Evolutionary conservation across 2,329 filamentous ascomycete genomes (phyloP).

Genomic region (Rutstroemia sydowiana): DNA sequence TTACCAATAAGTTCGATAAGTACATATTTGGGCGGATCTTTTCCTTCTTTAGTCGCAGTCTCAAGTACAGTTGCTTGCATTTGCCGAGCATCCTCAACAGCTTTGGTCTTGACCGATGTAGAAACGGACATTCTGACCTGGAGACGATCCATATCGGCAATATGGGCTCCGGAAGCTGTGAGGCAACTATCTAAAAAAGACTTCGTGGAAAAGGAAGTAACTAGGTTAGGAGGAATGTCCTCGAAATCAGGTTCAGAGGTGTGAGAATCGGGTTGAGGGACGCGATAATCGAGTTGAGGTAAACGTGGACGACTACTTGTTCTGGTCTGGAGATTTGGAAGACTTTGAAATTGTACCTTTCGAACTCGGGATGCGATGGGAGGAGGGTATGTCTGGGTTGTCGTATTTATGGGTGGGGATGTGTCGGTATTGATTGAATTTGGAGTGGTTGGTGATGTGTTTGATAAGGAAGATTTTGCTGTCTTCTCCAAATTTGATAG

Average conservation of each 20-base stretch:
- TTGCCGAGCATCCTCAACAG: slow-evolving; percentile 59
- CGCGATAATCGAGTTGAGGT: too few relatives aligned
- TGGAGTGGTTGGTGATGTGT: too few relatives aligned
- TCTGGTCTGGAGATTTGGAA: too few relatives aligned
- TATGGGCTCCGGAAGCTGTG: slow-evolving; percentile 5
- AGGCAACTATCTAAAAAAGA: slow-evolving; percentile 9
- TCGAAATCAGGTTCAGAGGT: too few relatives aligned
- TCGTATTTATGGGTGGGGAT: too few relatives aligned
- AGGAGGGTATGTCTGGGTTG: too few relatives aligned
- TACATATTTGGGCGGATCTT: slow-evolving; percentile 57
- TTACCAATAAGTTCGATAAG: slow-evolving; percentile 69
- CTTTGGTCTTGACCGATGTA: slow-evolving; percentile 19
- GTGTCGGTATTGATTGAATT: too few relatives aligned
- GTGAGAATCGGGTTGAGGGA: not conserved
- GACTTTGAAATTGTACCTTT: too few relatives aligned
- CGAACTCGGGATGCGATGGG: too few relatives aligned
- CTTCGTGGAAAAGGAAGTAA: not conserved
- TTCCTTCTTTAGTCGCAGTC: slow-evolving; percentile 50
- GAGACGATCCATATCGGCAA: slow-evolving; percentile 12
- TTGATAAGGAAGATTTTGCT: too few relatives aligned
- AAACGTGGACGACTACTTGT: too few relatives aligned
- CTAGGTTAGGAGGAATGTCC: not conserved
- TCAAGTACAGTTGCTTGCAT: slow-evolving; percentile 61
- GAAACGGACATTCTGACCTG: slow-evolving; percentile 13
- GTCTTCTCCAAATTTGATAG: too few relatives aligned